Base-by-base conservation (phyloP, 2,329 filamentous ascomycete species). In the Pezicula rhizophila region DNA sequence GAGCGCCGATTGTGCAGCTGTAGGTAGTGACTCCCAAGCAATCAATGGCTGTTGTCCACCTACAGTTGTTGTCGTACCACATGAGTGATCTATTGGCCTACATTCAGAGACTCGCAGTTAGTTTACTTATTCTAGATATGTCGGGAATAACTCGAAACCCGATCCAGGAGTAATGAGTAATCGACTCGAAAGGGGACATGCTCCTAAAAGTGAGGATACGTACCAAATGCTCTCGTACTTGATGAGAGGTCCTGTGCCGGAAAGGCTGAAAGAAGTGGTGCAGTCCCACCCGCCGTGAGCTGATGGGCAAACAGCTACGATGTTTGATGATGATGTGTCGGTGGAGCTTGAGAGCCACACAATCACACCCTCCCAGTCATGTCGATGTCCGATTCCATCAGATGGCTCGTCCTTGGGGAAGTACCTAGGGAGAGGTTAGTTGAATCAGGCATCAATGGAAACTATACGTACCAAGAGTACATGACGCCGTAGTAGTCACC, bases 361-460 rank as follows among this genome's bases (percentile, higher is more conserved):
- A 34, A 79, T 70, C 1, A 72, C 65, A 15, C 71, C 72, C 56
- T 79, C 76, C 76, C 76, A 79, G 57, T 79, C 76, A 60, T 79
- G 73, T 18, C 75, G 70, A 55, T 79, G 76, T 8, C 75, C 76
- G 3, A 69, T 63, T 0, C 65, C 68, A 1, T 49, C 40, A 23
- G 55, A 59, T 10, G 70, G 68, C 52, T 66, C 59, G 50, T 74
- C 71, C 60, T 75, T 74, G 46, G 72, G 72, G 56, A 71, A 64
- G 57, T 72, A 74, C 70, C 70, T 78, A 34, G 70, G 69, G 18
- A 33, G 18, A 51, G 4, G 49, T 46, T 37, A 23, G 23, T 42
- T 14, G 14, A 42, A 42, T 6, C n/a, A 17, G 8, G 8, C 8
- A 8, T 15, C 18, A 14, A 15, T 15, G 5, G 17, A 12, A 33